Evolutionary conservation across 1,284 basidiomycete genomes (phyloP).

Genomic region (Sporisorium exsertum): DNA sequence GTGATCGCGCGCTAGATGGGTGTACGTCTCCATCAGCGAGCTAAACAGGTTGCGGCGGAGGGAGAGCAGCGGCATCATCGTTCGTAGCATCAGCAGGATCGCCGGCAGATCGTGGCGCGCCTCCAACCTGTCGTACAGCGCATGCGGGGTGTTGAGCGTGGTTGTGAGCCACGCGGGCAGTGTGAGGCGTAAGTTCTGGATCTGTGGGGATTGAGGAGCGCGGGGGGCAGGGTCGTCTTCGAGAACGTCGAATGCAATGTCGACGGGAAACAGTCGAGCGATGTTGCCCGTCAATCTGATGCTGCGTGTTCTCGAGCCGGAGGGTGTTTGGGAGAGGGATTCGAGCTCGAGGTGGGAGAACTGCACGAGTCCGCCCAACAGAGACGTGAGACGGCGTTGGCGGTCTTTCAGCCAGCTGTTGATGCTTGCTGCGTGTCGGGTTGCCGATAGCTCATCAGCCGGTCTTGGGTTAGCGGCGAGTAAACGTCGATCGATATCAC

Average conservation of each 20-base stretch:
- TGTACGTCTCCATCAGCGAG: conserved; percentile 27
- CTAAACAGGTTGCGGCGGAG: conserved; percentile 27
- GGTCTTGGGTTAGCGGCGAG: neutral
- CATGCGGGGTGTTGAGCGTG: conserved; percentile 1
- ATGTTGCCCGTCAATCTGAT: conserved; percentile 8
- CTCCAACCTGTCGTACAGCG: neutral
- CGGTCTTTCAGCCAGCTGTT: conserved; percentile 29
- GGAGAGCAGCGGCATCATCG: conserved; percentile 28
- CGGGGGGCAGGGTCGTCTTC: neutral
- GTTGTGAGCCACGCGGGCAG: conserved; percentile 19
- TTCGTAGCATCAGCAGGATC: conserved; percentile 38
- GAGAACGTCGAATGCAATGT: conserved; percentile 23
- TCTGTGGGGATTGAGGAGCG: conserved; percentile 9
- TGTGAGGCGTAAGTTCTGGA: conserved; percentile 7
- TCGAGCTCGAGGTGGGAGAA: conserved; percentile 31
- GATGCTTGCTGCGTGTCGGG: conserved; percentile 1
- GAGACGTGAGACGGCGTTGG: conserved; percentile 7
- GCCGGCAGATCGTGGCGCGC: conserved; percentile 29
- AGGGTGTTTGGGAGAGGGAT: neutral
- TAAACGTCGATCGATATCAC: conserved; percentile 31
- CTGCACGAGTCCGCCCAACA: conserved; percentile 5
- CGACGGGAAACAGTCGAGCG: conserved; percentile 18
- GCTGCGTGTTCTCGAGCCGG: neutral
- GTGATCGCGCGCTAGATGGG: conserved; percentile 24
- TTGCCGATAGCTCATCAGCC: neutral